Conservation (phyloP, 257 asterid genomes). For the Scutellaria galericulata region DNA sequence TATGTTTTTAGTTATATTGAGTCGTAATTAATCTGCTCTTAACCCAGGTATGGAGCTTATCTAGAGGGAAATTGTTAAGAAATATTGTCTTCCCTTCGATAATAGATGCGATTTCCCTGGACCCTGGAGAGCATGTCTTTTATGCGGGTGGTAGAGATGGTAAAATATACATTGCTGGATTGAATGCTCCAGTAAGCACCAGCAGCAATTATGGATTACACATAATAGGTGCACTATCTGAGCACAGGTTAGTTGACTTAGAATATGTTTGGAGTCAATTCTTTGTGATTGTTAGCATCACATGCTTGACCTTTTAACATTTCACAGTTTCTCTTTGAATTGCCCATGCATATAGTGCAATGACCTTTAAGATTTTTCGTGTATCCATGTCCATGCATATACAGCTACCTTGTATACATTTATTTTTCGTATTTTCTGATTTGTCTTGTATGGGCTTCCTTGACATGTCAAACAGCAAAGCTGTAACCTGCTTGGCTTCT, state of each 20-base stretch:
- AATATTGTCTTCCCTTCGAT: slow-evolving; percentile 76
- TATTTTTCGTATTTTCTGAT: neutral
- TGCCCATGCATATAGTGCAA: slow-evolving; percentile 1
- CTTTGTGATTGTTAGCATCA: slow-evolving; percentile 27
- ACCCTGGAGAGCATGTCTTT: slow-evolving; percentile 79
- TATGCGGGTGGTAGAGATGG: slow-evolving; percentile 98
- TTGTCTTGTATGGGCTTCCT: slow-evolving; percentile 32
- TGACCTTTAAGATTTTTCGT: slow-evolving; percentile 3
- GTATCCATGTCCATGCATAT: neutral
- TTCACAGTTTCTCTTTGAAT: neutral
- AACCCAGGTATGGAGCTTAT: slow-evolving; percentile 84
- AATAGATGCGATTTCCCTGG: slow-evolving; percentile 81
- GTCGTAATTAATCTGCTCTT: slow-evolving; percentile 8
- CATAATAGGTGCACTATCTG: slow-evolving; percentile 71
- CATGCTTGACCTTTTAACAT: slow-evolving; percentile 2
- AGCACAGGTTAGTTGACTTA: slow-evolving; percentile 63
- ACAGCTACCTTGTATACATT: slow-evolving; percentile 5
- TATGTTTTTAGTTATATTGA: slow-evolving; percentile 14
- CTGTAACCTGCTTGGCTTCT: slow-evolving; percentile 82
- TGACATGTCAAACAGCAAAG: slow-evolving; percentile 68
- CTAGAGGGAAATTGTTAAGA: slow-evolving; percentile 66
- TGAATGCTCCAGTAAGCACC: slow-evolving; percentile 61
- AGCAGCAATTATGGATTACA: slow-evolving; percentile 61
- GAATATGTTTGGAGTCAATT: slow-evolving; percentile 15
- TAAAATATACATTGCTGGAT: slow-evolving; percentile 75